Percentiles rank a stretch among this genome's conserved stretches.
Conservation (phyloP, 2,329 filamentous ascomycete genomes). For the Rhynchosporium graminicola region DNA sequence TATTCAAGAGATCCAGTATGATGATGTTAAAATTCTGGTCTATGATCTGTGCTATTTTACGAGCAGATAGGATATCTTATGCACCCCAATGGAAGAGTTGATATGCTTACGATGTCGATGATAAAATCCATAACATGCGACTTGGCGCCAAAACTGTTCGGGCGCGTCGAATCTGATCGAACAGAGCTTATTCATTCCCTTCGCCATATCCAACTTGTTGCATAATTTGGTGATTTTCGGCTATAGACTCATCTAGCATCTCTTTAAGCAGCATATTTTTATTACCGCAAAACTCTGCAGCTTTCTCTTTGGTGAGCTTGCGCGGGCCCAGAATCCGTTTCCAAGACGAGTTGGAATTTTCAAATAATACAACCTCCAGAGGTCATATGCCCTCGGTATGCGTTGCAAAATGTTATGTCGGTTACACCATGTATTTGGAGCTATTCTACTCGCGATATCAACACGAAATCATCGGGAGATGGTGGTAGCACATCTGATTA, state of each 20-base stretch:
- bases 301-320: no score
- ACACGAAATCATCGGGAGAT: slow-evolving; percentile 48
- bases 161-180: neutral
- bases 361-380: no score
- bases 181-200: neutral
- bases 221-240: slow-evolving; percentile 9
- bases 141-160: neutral
- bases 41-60: slow-evolving; percentile 9
- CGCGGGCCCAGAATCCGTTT: no score
- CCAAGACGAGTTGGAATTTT: no score
- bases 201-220: slow-evolving; percentile 14
- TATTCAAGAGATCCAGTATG: slow-evolving; percentile 25
- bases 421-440: no score
- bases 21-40: neutral
- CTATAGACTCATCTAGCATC: slow-evolving; percentile 16
- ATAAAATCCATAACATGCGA: slow-evolving; percentile 25
- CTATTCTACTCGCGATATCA: no score
- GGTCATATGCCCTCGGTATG: no score
- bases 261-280: slow-evolving; percentile 1
- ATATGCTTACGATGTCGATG: slow-evolving; percentile 26
- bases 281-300: no score
- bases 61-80: neutral
- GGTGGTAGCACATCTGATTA: slow-evolving; percentile 43
- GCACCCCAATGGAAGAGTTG: slow-evolving; percentile 19
- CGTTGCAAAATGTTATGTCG: no score